Evolutionary conservation across 257 asterid species (phyloP), one percentile per base, ranked within the genome.

Genomic region (Salvia rosmarinus): DNA sequence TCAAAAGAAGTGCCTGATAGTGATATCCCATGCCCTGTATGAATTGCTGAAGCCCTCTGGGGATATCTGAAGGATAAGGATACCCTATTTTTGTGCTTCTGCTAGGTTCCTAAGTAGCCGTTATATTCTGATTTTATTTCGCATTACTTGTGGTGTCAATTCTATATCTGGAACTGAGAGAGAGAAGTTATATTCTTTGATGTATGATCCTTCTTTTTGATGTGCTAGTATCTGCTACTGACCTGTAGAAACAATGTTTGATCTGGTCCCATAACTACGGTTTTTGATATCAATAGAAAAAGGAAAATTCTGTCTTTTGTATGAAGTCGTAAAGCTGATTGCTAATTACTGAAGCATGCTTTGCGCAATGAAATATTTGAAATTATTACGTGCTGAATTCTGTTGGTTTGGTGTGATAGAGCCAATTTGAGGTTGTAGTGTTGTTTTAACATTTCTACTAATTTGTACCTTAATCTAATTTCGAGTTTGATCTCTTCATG

Each of bases 51-150:
- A 32, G 4, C 37, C 37, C 37, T 21, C 40, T 23, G 11, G 30
- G 68, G 19, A 25, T 21, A 17, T 14, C 60, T 46, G 25, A 44
- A 43, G 35, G 32, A 21, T 57, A n/a, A 42, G 30, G 1, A 9
- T 56, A 25, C 57, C 28, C 17, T 37, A 28, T 7, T 13, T 39
- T 51, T 52, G 47, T 69, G 64, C 73, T 50, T 51, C 21, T 67
- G 32, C 72, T 17, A 32, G 63, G 47, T 67, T 50, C 50, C 17
- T 34, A 19, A 46, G 59, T 30, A n/a, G 59, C 9, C n/a, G n/a
- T 7, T 42, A 37, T 28, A 49, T 61, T 35, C 34, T 44, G 13
- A 21, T 16, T 61, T 3, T 61, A 61, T 32, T 37, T 60, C 16
- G 6, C 28, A 6, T 35, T 61, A 17, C 54, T 47, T 60, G 5